phyloP scores from a whole-genome alignment of 306 rosid genomes.

The Gillenia trifoliata region DNA sequence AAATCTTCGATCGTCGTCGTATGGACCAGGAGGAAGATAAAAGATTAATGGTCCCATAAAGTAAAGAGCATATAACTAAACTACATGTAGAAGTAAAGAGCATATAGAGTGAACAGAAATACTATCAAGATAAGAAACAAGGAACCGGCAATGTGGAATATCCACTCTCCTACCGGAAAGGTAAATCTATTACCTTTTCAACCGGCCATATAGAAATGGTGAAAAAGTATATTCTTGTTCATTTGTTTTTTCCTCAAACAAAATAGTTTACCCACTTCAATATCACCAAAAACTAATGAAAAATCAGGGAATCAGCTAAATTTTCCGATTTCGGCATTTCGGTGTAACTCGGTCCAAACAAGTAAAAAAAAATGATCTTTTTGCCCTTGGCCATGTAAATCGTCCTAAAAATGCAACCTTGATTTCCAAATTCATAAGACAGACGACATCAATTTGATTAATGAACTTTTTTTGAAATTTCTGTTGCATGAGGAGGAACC shows the following conservation, averaged over 20 bases:
- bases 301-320: not conserved
- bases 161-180: conserved; percentile 29
- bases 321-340: not conserved
- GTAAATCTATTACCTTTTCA: conserved; percentile 27
- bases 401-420: not conserved
- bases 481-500: not conserved
- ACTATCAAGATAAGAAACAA: conserved; percentile 22
- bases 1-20: not conserved
- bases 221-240: conserved; percentile 2
- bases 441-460: not conserved
- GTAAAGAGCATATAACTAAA: not conserved
- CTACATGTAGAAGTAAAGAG: not conserved
- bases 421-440: not conserved
- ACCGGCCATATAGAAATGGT: conserved; percentile 11
- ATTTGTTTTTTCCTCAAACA: not conserved
- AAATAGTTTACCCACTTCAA: not conserved
- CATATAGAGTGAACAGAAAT: not conserved
- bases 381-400: not conserved
- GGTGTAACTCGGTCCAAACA: not conserved
- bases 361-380: not conserved
- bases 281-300: not conserved
- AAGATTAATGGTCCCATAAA: not conserved
- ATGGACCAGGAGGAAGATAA: conserved; percentile 8
- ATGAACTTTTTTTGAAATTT: not conserved
- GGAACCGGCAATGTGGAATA: conserved; percentile 27